Percentiles rank a stretch among this genome's conserved stretches.
Conservation (phyloP, 73 alveolate species). For the Paramecium primaurelia region DNA sequence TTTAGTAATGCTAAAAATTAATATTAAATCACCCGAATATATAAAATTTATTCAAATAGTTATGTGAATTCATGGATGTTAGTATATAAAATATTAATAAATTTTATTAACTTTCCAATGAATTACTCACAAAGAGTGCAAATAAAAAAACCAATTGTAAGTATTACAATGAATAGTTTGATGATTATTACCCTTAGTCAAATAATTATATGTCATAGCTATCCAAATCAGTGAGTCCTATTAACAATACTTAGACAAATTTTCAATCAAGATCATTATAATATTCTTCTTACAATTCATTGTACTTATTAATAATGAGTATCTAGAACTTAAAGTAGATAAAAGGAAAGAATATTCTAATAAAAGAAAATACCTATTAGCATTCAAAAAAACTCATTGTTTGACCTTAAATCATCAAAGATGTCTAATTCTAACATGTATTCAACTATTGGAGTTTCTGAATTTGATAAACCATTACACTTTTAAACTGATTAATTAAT, state of each 20-base stretch:
- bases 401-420: background rate
- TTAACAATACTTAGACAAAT: background rate
- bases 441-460: background rate
- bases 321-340: background rate
- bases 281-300: background rate
- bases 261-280: background rate
- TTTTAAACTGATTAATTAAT: slow-evolving; percentile 21
- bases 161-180: slow-evolving; percentile 15
- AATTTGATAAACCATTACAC: slow-evolving; percentile 5
- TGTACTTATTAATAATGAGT: background rate
- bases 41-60: background rate
- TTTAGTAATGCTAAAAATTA: background rate
- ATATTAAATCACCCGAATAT: background rate
- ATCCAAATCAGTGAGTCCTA: slow-evolving; percentile 3
- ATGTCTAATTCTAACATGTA: background rate
- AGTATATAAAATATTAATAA: background rate
- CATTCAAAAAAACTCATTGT: background rate
- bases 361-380: background rate
- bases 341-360: slow-evolving; percentile 12
- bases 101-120: background rate
- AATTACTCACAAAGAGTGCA: background rate
- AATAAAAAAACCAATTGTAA: slow-evolving; percentile 14
- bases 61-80: background rate
- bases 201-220: background rate
- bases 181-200: slow-evolving; percentile 25